Base-by-base conservation (phyloP, 176 grass and related monocot species). In the Eragrostis nindensis region DNA sequence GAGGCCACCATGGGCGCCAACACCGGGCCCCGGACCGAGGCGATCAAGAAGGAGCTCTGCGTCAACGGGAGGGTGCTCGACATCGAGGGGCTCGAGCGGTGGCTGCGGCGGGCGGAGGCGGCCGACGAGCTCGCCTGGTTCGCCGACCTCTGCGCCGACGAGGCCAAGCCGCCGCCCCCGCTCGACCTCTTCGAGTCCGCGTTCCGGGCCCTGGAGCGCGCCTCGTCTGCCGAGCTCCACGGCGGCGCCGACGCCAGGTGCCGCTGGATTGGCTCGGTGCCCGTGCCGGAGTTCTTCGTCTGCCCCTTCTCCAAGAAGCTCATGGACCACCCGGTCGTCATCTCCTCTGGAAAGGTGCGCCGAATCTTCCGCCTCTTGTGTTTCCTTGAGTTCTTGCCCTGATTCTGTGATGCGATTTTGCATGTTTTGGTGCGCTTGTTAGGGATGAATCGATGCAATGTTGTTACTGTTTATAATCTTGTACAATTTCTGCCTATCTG, bases 341-440 rank as follows among this genome's bases (percentile, higher is more conserved):
- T 86, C 83, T 30, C 83, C 73, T 78, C 88, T 22, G 88, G 88
- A 79, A 90, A 82, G 88, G 88, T 86, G 66, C 17, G 57, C 11
- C 0, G 22, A 56, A 75, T 56, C 87, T 68, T n/a, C 50, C 12
- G 1, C 67, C 48, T 65, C 17, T 3, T 62, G 21, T 77, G 24
- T 54, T 48, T 27, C n/a, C 8, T 60, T 56, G 10, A 29, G 52
- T 83, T 83, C 36, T 43, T 74, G 30, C 5, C 5, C 6, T 12
- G 36, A 5, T 54, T 30, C 22, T 74, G 60, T 6, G 8, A 38
- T 25, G 36, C 27, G 29, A 77, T 71, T 61, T 50, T 50, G 36
- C 4, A 43, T 61, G 60, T 8, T 11, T 2, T 10, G n/a, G 53
- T 50, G 16, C 4, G 15, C 39, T 40, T 83, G 45, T 29, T 57